Percentiles rank a stretch among this genome's conserved stretches.
These are phyloP conservation scores for Thraustochytrium sp. DNA, from an alignment of 352 stramenopile genomes.

Conservation along the genomic window DNA sequence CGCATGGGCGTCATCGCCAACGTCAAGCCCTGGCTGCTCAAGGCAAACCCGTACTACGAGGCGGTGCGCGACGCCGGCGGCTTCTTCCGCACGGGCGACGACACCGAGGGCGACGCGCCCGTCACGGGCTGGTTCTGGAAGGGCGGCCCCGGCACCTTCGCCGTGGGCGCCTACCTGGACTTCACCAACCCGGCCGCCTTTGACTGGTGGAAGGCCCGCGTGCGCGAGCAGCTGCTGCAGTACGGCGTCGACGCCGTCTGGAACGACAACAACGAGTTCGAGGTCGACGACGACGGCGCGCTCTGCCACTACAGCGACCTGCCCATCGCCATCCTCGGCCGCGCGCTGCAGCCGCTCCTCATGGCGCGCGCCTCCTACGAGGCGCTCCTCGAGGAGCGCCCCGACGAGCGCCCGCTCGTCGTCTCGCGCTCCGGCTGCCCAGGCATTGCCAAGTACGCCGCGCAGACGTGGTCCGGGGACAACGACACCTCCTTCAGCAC, in stretches of 20 bases:
- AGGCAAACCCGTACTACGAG: constrained; percentile 27
- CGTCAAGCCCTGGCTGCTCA: constrained; percentile 43
- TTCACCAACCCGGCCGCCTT: constrained; percentile 30
- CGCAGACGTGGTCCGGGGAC: constrained; percentile 46
- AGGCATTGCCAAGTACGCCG: constrained; percentile 30
- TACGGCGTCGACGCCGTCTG: constrained; percentile 39
- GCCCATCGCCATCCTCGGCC: constrained; percentile 7
- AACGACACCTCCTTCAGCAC: constrained; percentile 43
- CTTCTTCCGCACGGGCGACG: neutral
- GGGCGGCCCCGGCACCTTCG: constrained; percentile 43
- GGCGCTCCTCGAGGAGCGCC: constrained; percentile 6
- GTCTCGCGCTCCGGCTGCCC: constrained; percentile 43
- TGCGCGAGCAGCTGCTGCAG: neutral
- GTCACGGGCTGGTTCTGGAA: constrained; percentile 44
- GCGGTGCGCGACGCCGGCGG: constrained; percentile 9
- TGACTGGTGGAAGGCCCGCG: constrained; percentile 25
- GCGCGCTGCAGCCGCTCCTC: constrained; percentile 31
- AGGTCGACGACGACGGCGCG: constrained; percentile 23
- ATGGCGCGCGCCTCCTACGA: constrained; percentile 38
- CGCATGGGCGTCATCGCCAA: constrained; percentile 43
- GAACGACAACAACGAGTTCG: constrained; percentile 47
- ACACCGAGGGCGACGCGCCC: neutral
- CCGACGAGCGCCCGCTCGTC: constrained; percentile 35
- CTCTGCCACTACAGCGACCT: neutral
- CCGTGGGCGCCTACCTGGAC: constrained; percentile 36